Base-by-base conservation (phyloP, 805 yeast genomes). In the Sugiyamaella boreocaroliniensis region DNA sequence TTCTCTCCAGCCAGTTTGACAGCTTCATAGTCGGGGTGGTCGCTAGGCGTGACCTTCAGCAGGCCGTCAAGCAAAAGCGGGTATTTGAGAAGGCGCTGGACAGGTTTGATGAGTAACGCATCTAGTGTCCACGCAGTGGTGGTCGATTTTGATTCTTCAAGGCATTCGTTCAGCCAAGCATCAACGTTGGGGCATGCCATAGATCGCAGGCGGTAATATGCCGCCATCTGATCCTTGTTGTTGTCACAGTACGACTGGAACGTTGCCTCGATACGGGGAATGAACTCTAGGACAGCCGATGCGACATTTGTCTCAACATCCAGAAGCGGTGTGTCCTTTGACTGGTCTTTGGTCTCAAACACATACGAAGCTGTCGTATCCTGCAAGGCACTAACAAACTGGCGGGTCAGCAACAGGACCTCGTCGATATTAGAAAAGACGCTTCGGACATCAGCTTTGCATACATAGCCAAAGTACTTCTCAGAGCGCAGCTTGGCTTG, bases 11-110 rank as follows among this genome's bases (percentile, higher is more conserved):
- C 69, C 11, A 51, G 51, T 14, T 54, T 47, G 5, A 68, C 41
- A 12, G 53, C 48, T 3, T 6, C 77, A 62, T 78, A 82, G 57
- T 76, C 81, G 3, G 78, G 76, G 65, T 76, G 76, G 18, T 66
- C 61, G n/a, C 68, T 54, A 1, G 63, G 56, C 1, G 71, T 68
- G 49, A 45, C 50, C 8, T 64, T 61, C 8, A 68, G 55, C n/a
- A 71, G 47, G n/a, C 68, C 56, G 19, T 57, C 57, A 34, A 73
- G 49, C 16, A 73, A 61, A 20, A 73, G 55, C 0, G 76, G 76
- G 47, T 76, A 76, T 55, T 71, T 71, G 34, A 68, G 60, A 32
- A 77, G 55, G 34, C 79, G 61, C 58, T 76, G 79, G 5, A 77
- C 68, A 0, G 81, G 81, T 53, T 71, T 72, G 46, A 68, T 65